Percentiles rank a stretch among this genome's conserved stretches.
Evolutionary conservation across 2,329 filamentous ascomycete species (phyloP).

Genomic region (Fusarium tanahbumbuense): DNA sequence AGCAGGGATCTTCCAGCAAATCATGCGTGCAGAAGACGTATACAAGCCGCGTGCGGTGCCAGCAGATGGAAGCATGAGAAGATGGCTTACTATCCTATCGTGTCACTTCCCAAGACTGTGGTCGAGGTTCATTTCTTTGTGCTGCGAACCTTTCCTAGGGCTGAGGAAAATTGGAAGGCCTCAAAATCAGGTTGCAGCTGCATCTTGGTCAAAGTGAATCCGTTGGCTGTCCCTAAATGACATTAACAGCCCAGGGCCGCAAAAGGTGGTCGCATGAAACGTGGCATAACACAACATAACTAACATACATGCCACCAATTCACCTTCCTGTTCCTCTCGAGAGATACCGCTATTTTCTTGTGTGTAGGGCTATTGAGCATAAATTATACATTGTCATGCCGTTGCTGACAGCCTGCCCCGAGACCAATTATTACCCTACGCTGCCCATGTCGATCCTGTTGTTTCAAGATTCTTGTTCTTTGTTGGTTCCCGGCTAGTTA

Average conservation of each 20-base stretch:
- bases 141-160: conserved; percentile 13
- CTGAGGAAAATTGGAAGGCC: conserved; percentile 27
- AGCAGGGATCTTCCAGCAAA: conserved; percentile 36
- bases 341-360: neutral
- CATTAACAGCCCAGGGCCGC: conserved; percentile 17
- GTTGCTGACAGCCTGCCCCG: conserved; percentile 1
- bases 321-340: conserved; percentile 1
- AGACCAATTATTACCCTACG: conserved; percentile 20
- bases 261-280: conserved; percentile 39
- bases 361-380: neutral
- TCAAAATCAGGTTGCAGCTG: conserved; percentile 35
- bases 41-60: conserved; percentile 44
- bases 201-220: conserved; percentile 15
- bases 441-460: conserved; percentile 14
- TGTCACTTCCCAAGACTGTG: conserved; percentile 28
- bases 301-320: conserved; percentile 14
- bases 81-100: conserved; percentile 16
- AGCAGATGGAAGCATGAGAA: conserved; percentile 33
- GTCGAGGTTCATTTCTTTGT: conserved; percentile 13
- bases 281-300: conserved; percentile 28
- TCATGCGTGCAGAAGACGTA: conserved; percentile 18
- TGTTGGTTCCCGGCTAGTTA: conserved; percentile 22
- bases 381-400: conserved; percentile 1
- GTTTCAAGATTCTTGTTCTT: conserved; percentile 34
- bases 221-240: conserved; percentile 21